phyloP scores from a whole-genome alignment of 2,329 filamentous ascomycete genomes.

The Aciculosporium take region DNA sequence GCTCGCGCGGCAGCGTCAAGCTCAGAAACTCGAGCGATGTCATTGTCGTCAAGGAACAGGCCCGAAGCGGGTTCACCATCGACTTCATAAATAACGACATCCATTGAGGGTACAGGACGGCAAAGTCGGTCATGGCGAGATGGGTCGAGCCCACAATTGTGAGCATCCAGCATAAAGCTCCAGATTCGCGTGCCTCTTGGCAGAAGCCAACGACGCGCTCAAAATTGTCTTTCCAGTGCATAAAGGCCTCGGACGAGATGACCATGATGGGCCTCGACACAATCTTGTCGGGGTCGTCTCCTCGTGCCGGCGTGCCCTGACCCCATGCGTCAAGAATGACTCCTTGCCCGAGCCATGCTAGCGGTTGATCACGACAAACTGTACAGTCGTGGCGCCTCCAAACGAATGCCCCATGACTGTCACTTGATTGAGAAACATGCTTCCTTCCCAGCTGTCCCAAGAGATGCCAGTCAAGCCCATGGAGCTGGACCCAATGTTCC shows the following conservation, averaged over 20 bases:
- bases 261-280: slow-evolving; percentile 42
- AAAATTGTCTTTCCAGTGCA: slow-evolving; percentile 55
- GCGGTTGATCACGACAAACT: slow-evolving; percentile 41
- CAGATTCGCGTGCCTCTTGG: slow-evolving; percentile 36
- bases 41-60: slow-evolving; percentile 48
- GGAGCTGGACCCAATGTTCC: slow-evolving; percentile 44
- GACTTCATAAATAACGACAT: slow-evolving; percentile 46
- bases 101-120: slow-evolving; percentile 45
- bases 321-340: slow-evolving; percentile 56
- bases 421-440: slow-evolving; percentile 41
- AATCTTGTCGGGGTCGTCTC: slow-evolving; percentile 28
- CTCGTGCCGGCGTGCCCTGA: slow-evolving; percentile 29
- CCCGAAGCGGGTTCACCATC: slow-evolving; percentile 46
- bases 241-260: slow-evolving; percentile 55
- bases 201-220: slow-evolving; percentile 41
- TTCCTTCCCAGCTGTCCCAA: slow-evolving; percentile 42
- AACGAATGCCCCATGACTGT: slow-evolving; percentile 54
- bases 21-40: slow-evolving; percentile 48
- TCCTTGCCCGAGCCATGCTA: slow-evolving; percentile 45
- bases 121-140: slow-evolving; percentile 52
- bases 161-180: slow-evolving; percentile 34
- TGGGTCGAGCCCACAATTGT: slow-evolving; percentile 47
- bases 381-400: slow-evolving; percentile 48
- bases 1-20: slow-evolving; percentile 32
- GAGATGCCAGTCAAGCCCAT: slow-evolving; percentile 39